Evolutionary conservation across 1,139 yeast species (phyloP).

Genomic region (Taiozyma sp.): DNA sequence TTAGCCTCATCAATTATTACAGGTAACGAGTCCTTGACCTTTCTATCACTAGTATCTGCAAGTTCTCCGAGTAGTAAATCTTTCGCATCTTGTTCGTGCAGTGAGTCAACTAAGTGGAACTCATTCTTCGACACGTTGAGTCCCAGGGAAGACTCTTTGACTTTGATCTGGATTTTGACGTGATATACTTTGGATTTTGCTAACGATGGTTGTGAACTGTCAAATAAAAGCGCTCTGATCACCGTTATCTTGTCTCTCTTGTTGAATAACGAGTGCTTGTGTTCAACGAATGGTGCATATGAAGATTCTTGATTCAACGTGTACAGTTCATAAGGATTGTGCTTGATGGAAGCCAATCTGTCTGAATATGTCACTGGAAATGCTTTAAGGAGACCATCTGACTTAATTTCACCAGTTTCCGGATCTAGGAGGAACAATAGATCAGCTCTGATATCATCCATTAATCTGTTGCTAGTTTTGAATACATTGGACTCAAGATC

Average conservation of each 20-base stretch:
- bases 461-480: slow-evolving; percentile 61
- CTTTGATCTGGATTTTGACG: slow-evolving; percentile 31
- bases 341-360: slow-evolving; percentile 15
- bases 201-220: slow-evolving; percentile 23
- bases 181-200: slow-evolving; percentile 29
- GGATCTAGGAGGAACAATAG: slow-evolving; percentile 19
- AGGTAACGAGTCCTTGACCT: slow-evolving; percentile 26
- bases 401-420: slow-evolving; percentile 11
- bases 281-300: slow-evolving; percentile 18
- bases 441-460: slow-evolving; percentile 52
- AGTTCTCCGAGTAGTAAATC: slow-evolving; percentile 26
- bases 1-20: slow-evolving; percentile 36
- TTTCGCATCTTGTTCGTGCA: slow-evolving; percentile 32
- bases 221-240: slow-evolving; percentile 25
- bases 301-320: slow-evolving; percentile 25
- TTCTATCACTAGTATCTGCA: slow-evolving; percentile 20
- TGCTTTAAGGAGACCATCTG: slow-evolving; percentile 24
- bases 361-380: slow-evolving; percentile 28
- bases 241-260: slow-evolving; percentile 24
- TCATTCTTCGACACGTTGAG: slow-evolving; percentile 26
- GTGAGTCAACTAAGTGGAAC: slow-evolving; percentile 29
- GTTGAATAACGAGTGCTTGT: slow-evolving; percentile 19
- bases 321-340: slow-evolving; percentile 20
- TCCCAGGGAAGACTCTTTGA: slow-evolving; percentile 22
- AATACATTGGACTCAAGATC: slow-evolving; percentile 24